These are phyloP conservation scores for Aspergillus jensenii DNA, from an alignment of 2,329 filamentous ascomycete species.

Conservation along the genomic window DNA sequence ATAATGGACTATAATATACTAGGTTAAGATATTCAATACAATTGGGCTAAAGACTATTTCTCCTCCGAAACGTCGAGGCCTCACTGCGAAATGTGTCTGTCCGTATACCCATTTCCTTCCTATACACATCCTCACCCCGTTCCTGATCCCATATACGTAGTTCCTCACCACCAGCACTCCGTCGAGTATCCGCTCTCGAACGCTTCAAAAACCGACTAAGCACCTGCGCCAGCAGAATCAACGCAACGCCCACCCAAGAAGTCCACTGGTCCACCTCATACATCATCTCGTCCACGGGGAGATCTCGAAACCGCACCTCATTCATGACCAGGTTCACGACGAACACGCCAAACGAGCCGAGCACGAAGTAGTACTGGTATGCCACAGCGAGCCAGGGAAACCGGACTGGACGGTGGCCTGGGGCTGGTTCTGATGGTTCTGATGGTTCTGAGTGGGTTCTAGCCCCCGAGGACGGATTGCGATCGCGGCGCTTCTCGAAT, in stretches of 20 bases:
- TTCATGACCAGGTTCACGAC: conserved; percentile 1
- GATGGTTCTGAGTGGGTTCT: neutral
- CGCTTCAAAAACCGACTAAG: neutral
- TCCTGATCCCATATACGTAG: neutral
- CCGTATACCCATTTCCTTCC: neutral
- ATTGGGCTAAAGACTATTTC: neutral
- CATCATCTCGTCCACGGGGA: conserved; percentile 1
- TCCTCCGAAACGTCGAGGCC: neutral
- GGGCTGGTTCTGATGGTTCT: neutral
- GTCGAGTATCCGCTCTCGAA: neutral
- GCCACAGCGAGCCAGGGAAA: neutral
- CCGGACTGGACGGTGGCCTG: neutral
- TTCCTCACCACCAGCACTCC: neutral
- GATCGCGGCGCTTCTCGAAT: neutral
- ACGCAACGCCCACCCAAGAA: neutral
- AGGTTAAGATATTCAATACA: no score
- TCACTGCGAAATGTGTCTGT: neutral
- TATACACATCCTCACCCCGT: no score
- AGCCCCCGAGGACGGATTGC: neutral
- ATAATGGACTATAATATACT: no score
- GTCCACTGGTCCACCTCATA: conserved; percentile 5
- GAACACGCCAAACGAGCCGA: neutral
- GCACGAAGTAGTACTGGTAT: neutral
- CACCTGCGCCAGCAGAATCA: conserved; percentile 1
- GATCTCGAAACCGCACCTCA: neutral